These are phyloP conservation scores for Lipomyces spencermartinsiae DNA, from an alignment of 805 yeast genomes.

Conservation along the genomic window DNA sequence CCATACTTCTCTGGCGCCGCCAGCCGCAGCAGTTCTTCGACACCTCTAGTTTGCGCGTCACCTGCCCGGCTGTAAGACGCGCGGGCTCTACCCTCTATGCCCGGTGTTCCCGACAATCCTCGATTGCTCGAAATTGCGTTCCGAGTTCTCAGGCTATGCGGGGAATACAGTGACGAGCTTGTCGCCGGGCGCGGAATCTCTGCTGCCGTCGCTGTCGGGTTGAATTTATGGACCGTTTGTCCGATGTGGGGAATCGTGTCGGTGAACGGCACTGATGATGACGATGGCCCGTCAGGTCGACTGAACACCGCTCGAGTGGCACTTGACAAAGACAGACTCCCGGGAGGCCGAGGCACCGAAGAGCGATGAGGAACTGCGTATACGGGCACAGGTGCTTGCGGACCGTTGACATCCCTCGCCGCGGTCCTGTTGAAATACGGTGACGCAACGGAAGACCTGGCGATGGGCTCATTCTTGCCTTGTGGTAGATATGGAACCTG, in stretches of 20 bases:
- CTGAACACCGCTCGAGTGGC: not conserved
- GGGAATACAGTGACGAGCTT: not conserved
- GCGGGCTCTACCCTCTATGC: not conserved
- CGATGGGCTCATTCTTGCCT: not conserved
- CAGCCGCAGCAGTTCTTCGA: not conserved
- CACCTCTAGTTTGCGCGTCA: not conserved
- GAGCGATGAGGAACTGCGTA: slow-evolving; percentile 3
- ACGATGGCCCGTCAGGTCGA: not conserved
- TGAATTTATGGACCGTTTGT: not conserved
- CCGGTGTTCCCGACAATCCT: not conserved
- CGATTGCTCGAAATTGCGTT: not conserved
- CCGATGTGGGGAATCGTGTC: slow-evolving; percentile 8
- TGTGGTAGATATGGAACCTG: not conserved
- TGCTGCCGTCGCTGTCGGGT: not conserved
- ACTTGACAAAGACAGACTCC: not conserved
- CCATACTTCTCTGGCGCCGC: not conserved
- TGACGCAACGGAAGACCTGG: slow-evolving; percentile 4
- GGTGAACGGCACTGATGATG: slow-evolving; percentile 2
- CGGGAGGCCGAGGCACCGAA: not conserved
- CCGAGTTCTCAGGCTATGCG: not conserved
- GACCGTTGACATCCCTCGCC: not conserved
- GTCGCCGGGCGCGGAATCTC: not conserved
- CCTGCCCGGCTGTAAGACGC: not conserved
- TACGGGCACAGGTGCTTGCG: slow-evolving; percentile 1
- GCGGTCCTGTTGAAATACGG: not conserved